These are phyloP conservation scores for Coniella vitis DNA, from an alignment of 2,329 filamentous ascomycete genomes.

Conservation along the genomic window DNA sequence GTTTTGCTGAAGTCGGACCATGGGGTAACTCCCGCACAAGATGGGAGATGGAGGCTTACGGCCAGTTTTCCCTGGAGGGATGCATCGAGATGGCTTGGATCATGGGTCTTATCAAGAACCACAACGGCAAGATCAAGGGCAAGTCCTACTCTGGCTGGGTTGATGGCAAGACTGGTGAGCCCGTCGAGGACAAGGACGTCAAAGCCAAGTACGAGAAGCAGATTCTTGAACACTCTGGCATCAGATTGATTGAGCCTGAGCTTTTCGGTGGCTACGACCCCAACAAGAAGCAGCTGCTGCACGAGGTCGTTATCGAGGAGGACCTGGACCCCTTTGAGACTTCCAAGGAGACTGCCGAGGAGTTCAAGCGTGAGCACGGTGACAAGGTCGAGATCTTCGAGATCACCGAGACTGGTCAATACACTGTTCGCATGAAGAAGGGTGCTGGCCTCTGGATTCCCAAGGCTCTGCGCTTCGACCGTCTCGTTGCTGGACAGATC, in stretches of 20 bases:
- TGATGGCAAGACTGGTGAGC: slow-evolving; percentile 87
- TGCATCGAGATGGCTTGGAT: slow-evolving; percentile 99
- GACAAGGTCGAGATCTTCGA: slow-evolving; percentile 98
- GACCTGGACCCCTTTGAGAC: slow-evolving; percentile 96
- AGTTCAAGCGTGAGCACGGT: slow-evolving; percentile 94
- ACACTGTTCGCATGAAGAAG: slow-evolving; percentile 90
- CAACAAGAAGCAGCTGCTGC: slow-evolving; percentile 95
- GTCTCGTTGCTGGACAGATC: slow-evolving; percentile 93
- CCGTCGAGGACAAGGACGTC: slow-evolving; percentile 95
- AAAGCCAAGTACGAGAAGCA: slow-evolving; percentile 96
- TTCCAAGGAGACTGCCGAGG: slow-evolving; percentile 93
- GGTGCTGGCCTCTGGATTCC: slow-evolving; percentile 91
- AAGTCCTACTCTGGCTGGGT: slow-evolving; percentile 97
- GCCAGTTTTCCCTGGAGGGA: slow-evolving; percentile 93
- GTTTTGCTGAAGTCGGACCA: slow-evolving; percentile 90
- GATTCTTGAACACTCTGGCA: slow-evolving; percentile 94
- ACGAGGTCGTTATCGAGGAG: slow-evolving; percentile 95
- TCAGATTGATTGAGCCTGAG: slow-evolving; percentile 95
- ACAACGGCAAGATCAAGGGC: slow-evolving; percentile 93
- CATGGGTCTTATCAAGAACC: slow-evolving; percentile 98
- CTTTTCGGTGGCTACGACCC: slow-evolving; percentile 96
- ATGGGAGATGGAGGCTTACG: slow-evolving; percentile 98
- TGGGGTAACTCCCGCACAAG: slow-evolving; percentile 98
- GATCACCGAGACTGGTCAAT: slow-evolving; percentile 88
- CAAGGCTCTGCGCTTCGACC: slow-evolving; percentile 94